Conservation (phyloP, 2,329 filamentous ascomycete species). For the Aspergillus sp. region DNA sequence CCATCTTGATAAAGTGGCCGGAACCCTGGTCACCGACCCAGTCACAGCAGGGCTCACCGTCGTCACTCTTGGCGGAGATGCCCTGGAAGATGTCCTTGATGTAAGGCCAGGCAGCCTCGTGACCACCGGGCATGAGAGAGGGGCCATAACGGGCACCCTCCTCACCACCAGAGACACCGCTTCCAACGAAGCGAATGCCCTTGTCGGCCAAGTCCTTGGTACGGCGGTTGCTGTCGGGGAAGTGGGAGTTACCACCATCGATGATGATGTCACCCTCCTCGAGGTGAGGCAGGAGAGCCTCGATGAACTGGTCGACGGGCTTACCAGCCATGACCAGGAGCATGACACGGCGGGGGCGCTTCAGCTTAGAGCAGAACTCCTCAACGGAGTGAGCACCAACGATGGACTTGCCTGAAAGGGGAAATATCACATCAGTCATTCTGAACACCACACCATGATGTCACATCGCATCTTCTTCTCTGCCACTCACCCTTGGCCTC, state of each 20-base stretch:
- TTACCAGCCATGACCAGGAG: conserved; percentile 97
- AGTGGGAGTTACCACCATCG: conserved; percentile 98
- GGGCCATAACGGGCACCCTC: conserved; percentile 97
- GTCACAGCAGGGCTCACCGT: conserved; percentile 95
- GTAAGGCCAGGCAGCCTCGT: conserved; percentile 94
- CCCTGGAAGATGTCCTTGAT: conserved; percentile 99
- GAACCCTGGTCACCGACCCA: conserved; percentile 99
- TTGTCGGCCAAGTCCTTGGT: conserved; percentile 79
- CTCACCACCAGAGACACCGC: conserved; percentile 97
- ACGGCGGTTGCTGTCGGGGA: conserved; percentile 96
- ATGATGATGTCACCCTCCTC: conserved; percentile 96
- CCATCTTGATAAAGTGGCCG: conserved; percentile 99
- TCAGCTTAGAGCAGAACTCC: conserved; percentile 95
- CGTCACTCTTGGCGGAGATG: conserved; percentile 95
- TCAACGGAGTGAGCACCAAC: conserved; percentile 87
- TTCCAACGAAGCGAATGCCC: conserved; percentile 91
- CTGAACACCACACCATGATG: background rate
- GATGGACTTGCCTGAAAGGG: conserved; percentile 68
- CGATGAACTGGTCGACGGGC: conserved; percentile 98
- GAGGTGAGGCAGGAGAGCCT: conserved; percentile 78
- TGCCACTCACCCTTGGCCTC: conserved; percentile 67
- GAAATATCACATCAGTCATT: conserved; percentile 24
- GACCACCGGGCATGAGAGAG: conserved; percentile 97
- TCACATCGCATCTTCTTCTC: background rate
- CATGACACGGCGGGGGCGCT: conserved; percentile 96